phyloP scores from a whole-genome alignment of 768 basidiomycete genomes.

The Kwoniella botswanensis region DNA sequence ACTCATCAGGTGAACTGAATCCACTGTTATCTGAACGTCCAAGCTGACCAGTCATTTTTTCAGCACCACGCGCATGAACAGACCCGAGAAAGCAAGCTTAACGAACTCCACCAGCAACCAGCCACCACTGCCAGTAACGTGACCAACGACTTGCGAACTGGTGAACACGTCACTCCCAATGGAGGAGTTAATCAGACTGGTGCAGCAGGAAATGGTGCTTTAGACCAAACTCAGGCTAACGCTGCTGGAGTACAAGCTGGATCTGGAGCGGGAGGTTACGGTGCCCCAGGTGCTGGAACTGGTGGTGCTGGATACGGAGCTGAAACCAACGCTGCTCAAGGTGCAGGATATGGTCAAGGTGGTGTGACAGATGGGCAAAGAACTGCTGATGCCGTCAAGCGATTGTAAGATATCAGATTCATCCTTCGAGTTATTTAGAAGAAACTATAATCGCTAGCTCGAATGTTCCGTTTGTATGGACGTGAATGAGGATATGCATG shows the following conservation, averaged over 20 bases:
- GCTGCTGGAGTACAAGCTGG: conserved; percentile 16
- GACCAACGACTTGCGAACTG: conserved; percentile 21
- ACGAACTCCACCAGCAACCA: conserved; percentile 20
- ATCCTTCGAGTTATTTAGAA: not conserved
- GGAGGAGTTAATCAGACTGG: conserved; percentile 13
- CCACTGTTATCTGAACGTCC: not conserved
- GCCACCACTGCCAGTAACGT: conserved; percentile 16
- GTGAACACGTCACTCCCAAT: conserved; percentile 18
- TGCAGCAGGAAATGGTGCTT: conserved; percentile 14
- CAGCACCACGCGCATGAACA: conserved; percentile 20
- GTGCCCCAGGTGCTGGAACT: conserved; percentile 1
- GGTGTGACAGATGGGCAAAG: conserved; percentile 12
- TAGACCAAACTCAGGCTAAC: conserved; percentile 16
- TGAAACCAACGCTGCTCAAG: not conserved
- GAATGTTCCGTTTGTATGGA: no score
- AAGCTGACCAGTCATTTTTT: not conserved
- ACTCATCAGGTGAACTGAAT: conserved; percentile 13
- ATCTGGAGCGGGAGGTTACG: not conserved
- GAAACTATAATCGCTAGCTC: no score
- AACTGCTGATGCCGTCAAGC: conserved; percentile 10
- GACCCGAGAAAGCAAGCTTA: conserved; percentile 20
- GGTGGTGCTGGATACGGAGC: conserved; percentile 16
- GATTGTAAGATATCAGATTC: not conserved
- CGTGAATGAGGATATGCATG: not conserved
- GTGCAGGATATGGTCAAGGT: conserved; percentile 13